A percentile compares a stretch with the other conserved stretches of the same genome.
phyloP scores from a whole-genome alignment of 176 grass and related monocot species.

The Chloris gayana region DNA sequence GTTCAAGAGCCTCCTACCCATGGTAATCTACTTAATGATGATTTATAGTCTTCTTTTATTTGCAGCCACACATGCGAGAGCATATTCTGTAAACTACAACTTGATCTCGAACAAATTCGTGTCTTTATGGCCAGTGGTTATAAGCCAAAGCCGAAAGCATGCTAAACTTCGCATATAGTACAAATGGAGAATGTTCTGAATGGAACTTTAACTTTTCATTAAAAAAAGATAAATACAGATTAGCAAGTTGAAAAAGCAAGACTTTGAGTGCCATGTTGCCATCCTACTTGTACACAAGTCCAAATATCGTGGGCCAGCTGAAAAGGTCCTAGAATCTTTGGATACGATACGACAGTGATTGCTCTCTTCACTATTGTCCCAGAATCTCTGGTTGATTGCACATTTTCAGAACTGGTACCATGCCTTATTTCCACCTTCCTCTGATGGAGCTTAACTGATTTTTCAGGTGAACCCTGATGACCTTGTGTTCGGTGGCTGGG shows the following conservation, averaged over 20 bases:
- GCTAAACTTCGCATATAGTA: neutral
- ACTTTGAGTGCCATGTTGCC: neutral
- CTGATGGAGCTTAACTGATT: constrained; percentile 18
- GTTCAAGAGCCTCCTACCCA: constrained; percentile 93
- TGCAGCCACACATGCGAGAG: neutral
- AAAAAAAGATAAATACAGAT: neutral
- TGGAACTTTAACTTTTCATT: neutral
- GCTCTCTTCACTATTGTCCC: neutral
- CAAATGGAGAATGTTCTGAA: neutral
- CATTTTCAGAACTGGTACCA: neutral
- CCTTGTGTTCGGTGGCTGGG: constrained; percentile 91
- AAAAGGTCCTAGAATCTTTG: constrained; percentile 36
- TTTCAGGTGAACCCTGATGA: constrained; percentile 92
- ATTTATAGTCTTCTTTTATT: neutral
- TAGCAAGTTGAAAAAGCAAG: constrained; percentile 8
- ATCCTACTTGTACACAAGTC: constrained; percentile 9
- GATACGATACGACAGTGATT: constrained; percentile 10
- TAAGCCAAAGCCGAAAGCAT: constrained; percentile 13
- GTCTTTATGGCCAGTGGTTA: neutral
- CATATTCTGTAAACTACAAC: neutral
- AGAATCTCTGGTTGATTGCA: constrained; percentile 12
- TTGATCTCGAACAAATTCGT: neutral
- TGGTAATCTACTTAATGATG: constrained; percentile 51
- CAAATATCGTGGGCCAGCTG: neutral
- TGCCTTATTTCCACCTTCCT: neutral